phyloP scores from a whole-genome alignment of 139 green algal species.

The Bryopsis sp. region DNA sequence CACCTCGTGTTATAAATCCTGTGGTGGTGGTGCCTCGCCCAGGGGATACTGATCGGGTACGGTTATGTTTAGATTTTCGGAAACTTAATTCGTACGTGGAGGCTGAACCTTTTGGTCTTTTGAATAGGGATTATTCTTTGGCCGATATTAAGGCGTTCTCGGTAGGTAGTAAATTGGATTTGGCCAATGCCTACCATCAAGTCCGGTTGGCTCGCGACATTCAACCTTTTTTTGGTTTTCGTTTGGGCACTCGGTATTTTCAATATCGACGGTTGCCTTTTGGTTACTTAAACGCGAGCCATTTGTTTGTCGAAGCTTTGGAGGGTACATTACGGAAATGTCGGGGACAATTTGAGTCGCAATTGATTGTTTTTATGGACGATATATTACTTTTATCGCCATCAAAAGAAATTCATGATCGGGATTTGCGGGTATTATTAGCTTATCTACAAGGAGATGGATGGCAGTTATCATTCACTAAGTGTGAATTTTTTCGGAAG shows the following conservation, averaged over 20 bases:
- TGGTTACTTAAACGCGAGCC: neutral
- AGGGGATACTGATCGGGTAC: neutral
- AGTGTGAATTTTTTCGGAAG: neutral
- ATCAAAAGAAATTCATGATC: neutral
- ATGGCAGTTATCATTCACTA: neutral
- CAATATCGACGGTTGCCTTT: constrained; percentile 12
- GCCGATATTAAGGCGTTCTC: neutral
- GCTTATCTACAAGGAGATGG: neutral
- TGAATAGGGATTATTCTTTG: constrained; percentile 1
- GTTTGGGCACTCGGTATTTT: neutral
- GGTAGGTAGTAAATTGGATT: constrained; percentile 6
- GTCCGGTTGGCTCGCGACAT: neutral
- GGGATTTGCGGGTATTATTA: neutral
- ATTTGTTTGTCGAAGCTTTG: constrained; percentile 6
- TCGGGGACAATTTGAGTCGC: neutral
- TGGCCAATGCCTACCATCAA: constrained; percentile 14
- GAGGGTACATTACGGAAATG: neutral
- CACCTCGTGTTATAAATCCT: no score
- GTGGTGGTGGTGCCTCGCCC: no score
- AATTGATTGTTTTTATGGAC: constrained; percentile 11
- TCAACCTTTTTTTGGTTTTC: neutral
- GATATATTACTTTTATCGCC: neutral
- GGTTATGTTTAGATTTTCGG: constrained; percentile 11
- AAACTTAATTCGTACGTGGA: constrained; percentile 18
- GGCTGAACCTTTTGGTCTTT: neutral